A percentile compares a stretch with the other conserved stretches of the same genome.
phyloP scores from a whole-genome alignment of 2,329 filamentous ascomycete genomes.

The Verruconis gallopava region DNA sequence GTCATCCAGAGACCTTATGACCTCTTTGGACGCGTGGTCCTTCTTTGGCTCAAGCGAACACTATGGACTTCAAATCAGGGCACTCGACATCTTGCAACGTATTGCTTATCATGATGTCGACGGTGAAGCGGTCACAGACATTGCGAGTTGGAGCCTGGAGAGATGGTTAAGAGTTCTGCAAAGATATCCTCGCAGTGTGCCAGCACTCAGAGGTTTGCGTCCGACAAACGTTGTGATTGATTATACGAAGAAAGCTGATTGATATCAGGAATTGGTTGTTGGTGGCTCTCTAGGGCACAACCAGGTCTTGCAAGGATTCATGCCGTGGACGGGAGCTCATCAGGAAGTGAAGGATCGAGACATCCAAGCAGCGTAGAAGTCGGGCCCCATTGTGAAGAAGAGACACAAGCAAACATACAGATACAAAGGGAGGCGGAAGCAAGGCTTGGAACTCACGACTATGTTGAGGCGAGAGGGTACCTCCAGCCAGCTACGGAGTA shows the following conservation, averaged over 20 bases:
- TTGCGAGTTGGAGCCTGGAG: slow-evolving; percentile 37
- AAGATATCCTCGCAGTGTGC: slow-evolving; percentile 30
- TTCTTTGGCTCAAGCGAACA: slow-evolving; percentile 1
- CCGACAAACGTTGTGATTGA: background rate
- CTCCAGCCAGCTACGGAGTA: slow-evolving; percentile 41
- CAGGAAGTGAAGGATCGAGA: slow-evolving; percentile 14
- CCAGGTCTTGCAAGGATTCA: slow-evolving; percentile 36
- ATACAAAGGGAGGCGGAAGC: slow-evolving; percentile 24
- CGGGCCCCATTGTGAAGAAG: slow-evolving; percentile 19
- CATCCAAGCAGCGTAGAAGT: slow-evolving; percentile 16
- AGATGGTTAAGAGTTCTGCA: slow-evolving; percentile 34
- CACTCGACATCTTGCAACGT: slow-evolving; percentile 34
- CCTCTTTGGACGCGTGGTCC: background rate
- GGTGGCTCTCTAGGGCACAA: slow-evolving; percentile 41
- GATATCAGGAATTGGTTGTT: slow-evolving; percentile 33
- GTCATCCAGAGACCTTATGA: slow-evolving; percentile 1
- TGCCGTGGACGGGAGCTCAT: slow-evolving; percentile 27
- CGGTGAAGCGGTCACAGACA: slow-evolving; percentile 30
- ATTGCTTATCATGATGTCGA: slow-evolving; percentile 39
- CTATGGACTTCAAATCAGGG: slow-evolving; percentile 22
- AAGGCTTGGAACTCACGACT: slow-evolving; percentile 27
- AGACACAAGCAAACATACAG: slow-evolving; percentile 16
- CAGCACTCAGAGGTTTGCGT: slow-evolving; percentile 30
- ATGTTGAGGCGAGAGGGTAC: slow-evolving; percentile 39
- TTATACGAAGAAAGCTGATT: background rate